Conservation (phyloP, 768 basidiomycete genomes). For the Leccinum olivaceopallidum region DNA sequence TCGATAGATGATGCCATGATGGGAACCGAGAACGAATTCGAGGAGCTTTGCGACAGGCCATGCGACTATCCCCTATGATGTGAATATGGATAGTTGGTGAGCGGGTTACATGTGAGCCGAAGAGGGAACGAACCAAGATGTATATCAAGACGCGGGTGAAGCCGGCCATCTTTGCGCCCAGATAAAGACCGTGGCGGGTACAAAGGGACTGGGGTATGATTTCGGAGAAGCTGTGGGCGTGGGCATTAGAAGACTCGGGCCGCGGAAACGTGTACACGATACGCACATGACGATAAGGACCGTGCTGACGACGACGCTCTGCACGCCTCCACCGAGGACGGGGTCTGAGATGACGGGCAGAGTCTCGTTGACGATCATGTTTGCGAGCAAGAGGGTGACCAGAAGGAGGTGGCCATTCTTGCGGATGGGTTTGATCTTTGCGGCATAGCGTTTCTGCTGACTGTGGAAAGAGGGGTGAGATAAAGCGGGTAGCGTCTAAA, state of each 20-base stretch:
- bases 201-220: conserved; percentile 94
- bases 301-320: conserved; percentile 79
- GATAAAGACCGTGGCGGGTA: conserved; percentile 84
- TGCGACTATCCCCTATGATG: conserved; percentile 61
- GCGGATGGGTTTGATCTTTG: conserved; percentile 84
- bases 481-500: background rate
- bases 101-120: background rate
- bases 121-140: conserved; percentile 47
- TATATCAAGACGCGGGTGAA: conserved; percentile 70
- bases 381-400: conserved; percentile 79
- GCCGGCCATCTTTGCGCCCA: conserved; percentile 84
- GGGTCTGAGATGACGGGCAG: conserved; percentile 82
- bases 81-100: background rate
- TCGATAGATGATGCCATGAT: conserved; percentile 91
- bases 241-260: conserved; percentile 1
- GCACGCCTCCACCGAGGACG: conserved; percentile 76
- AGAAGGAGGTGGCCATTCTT: conserved; percentile 81
- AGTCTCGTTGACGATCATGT: conserved; percentile 92
- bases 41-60: conserved; percentile 88
- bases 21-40: conserved; percentile 73
- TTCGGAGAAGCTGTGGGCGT: conserved; percentile 71
- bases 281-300: conserved; percentile 87
- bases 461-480: conserved; percentile 37
- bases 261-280: background rate
- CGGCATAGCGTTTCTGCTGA: conserved; percentile 76